phyloP scores from a whole-genome alignment of 345 rosid genomes.

The Litchi chinensis region DNA sequence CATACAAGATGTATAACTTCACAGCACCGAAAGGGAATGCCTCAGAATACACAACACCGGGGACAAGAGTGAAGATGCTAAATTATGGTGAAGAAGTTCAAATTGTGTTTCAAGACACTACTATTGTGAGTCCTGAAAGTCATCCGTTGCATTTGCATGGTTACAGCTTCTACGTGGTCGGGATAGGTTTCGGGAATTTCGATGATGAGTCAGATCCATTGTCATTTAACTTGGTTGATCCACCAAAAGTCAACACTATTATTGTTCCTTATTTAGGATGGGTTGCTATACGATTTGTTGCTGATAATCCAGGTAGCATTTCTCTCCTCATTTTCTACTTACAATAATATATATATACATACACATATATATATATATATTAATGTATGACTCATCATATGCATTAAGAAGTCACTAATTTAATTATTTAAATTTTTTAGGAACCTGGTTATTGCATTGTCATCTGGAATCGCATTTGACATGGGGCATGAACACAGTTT shows the following conservation, averaged over 20 bases:
- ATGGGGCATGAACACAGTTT: slow-evolving; percentile 40
- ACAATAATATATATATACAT: too few species aligned
- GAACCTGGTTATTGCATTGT: slow-evolving; percentile 42
- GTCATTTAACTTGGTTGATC: slow-evolving; percentile 36
- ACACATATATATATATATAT: too few species aligned
- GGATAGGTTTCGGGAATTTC: slow-evolving; percentile 32
- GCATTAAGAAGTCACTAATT: not conserved
- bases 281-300: slow-evolving; percentile 33
- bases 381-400: too few species aligned
- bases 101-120: slow-evolving; percentile 37
- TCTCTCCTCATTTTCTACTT: too few species aligned
- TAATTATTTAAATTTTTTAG: slow-evolving; percentile 19
- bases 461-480: slow-evolving; percentile 31
- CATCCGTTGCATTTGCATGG: slow-evolving; percentile 52
- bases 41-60: not conserved
- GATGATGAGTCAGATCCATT: slow-evolving; percentile 25
- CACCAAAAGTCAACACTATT: slow-evolving; percentile 33
- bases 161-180: slow-evolving; percentile 36
- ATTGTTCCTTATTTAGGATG: slow-evolving; percentile 33
- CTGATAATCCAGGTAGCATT: slow-evolving; percentile 32
- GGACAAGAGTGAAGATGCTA: slow-evolving; percentile 27
- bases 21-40: slow-evolving; percentile 13
- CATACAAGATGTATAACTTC: slow-evolving; percentile 20
- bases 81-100: slow-evolving; percentile 32
- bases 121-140: slow-evolving; percentile 21